Conservation (phyloP, 495 filamentous ascomycete species). For the Penicillium mononematosum region DNA sequence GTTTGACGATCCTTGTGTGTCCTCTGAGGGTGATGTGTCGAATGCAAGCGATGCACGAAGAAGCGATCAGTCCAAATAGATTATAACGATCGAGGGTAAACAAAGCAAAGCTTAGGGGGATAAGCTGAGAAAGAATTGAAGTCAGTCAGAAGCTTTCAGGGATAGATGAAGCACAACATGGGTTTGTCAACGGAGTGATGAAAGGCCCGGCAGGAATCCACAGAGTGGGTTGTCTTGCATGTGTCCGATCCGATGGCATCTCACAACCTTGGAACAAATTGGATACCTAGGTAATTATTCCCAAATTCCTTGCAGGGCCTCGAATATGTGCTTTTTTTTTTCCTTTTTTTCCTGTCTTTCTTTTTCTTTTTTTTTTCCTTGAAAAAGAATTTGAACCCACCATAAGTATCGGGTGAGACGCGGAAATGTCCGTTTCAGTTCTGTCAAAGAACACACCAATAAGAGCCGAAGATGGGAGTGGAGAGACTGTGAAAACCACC, state of each 20-base stretch:
- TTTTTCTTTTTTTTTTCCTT: no score
- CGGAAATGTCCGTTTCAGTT: conserved; percentile 6
- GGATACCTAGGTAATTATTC: conserved; percentile 3
- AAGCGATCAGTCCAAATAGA: conserved; percentile 24
- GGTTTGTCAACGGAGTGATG: conserved; percentile 21
- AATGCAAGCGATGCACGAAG: conserved; percentile 16
- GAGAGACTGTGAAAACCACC: neutral
- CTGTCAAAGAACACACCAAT: conserved; percentile 3
- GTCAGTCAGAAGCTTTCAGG: conserved; percentile 18
- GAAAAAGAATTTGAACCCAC: neutral
- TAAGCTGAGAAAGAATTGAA: conserved; percentile 7
- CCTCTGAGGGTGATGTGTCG: conserved; percentile 25
- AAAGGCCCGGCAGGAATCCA: conserved; percentile 28
- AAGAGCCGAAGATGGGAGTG: conserved; percentile 13
- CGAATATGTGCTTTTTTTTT: neutral
- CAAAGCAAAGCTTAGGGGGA: conserved; percentile 6
- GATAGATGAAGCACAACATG: conserved; percentile 14
- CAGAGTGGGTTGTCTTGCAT: conserved; percentile 21
- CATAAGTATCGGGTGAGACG: neutral
- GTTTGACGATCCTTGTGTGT: conserved; percentile 1
- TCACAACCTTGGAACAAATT: conserved; percentile 10
- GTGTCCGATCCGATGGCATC: conserved; percentile 18
- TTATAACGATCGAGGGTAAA: conserved; percentile 1
- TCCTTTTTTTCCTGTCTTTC: neutral
- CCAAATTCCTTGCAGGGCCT: conserved; percentile 13